phyloP scores from a whole-genome alignment of 2,329 filamentous ascomycete species.

The Saccharata proteae region DNA sequence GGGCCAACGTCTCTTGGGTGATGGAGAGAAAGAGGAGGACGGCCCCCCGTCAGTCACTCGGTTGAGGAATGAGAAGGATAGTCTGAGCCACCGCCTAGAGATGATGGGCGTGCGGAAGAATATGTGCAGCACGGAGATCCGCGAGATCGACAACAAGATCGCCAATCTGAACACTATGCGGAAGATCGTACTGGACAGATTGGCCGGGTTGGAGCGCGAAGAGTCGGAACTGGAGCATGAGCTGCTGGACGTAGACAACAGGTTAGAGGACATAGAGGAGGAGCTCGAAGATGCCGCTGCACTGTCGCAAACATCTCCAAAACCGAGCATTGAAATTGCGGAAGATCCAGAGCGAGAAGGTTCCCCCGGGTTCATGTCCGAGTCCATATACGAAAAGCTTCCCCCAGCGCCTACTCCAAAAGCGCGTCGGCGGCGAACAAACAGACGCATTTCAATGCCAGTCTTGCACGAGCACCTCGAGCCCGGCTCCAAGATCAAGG shows the following conservation, averaged over 20 bases:
- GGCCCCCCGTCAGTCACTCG: constrained; percentile 57
- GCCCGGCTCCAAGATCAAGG: constrained; percentile 74
- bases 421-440: constrained; percentile 42
- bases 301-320: constrained; percentile 28
- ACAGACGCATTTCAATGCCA: constrained; percentile 74
- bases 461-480: constrained; percentile 93
- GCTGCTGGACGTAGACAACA: constrained; percentile 48
- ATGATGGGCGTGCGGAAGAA: constrained; percentile 89
- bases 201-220: constrained; percentile 80
- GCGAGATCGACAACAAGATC: constrained; percentile 94
- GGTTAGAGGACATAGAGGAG: constrained; percentile 51
- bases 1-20: constrained; percentile 59
- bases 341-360: constrained; percentile 44
- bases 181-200: constrained; percentile 74
- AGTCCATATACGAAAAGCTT: constrained; percentile 92
- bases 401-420: constrained; percentile 45
- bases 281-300: constrained; percentile 40
- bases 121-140: constrained; percentile 93
- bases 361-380: constrained; percentile 71
- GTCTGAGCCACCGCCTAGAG: constrained; percentile 74
- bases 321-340: constrained; percentile 20
- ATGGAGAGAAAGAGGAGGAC: constrained; percentile 46
- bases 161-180: constrained; percentile 88
- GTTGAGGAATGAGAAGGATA: constrained; percentile 67
- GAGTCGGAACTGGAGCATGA: constrained; percentile 85